Evolutionary conservation across 371 early-diverging fungal species (phyloP), one percentile per base, ranked within the genome.

Genomic region (Mortierella sp.): DNA sequence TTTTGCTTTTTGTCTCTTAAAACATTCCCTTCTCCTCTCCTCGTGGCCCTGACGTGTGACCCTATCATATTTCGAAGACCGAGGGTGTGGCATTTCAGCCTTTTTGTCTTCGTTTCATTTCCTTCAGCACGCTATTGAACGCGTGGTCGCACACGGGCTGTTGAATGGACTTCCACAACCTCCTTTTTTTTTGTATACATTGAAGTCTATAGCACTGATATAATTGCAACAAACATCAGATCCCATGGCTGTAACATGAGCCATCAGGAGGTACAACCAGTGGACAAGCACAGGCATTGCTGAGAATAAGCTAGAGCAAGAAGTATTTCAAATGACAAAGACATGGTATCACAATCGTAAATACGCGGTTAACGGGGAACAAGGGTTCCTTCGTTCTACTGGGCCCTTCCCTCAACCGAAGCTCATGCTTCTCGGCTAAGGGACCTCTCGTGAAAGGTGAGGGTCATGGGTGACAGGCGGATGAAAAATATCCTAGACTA

Each of bases 111-210:
- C 17, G 41, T 31, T 60, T 51, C 41, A 27, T 24, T 49, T 55
- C 8, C 9, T 46, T 46, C 46, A 39, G 5, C 17, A 14, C 23
- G n/a, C 8, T 5, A 8, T 14, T 24, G 54, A 43, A 50, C 60
- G 57, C 64, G 56, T 64, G 64, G 64, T 64, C 32, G 62, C 52
- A 61, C 70, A 62, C 48, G 28, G 53, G 43, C 70, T 42, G 47
- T 70, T 57, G 48, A 54, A 39, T 52, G 62, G 53, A 28, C 55
- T 50, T 52, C 43, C 7, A 11, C 28, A 47, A 9, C 37, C 15
- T 28, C 14, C 42, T 26, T 7, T 11, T 24, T 52, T 8, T 39
- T 41, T 50, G 15, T 50, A n/a, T 39, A 26, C 24, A 26, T 54
- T 14, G 37, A 26, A 41, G 41, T 34, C 34, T 28, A 56, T 42